Percentiles rank a stretch among this genome's conserved stretches.
phyloP scores from a whole-genome alignment of 352 stramenopile species.

The Blastocystis sp. region DNA sequence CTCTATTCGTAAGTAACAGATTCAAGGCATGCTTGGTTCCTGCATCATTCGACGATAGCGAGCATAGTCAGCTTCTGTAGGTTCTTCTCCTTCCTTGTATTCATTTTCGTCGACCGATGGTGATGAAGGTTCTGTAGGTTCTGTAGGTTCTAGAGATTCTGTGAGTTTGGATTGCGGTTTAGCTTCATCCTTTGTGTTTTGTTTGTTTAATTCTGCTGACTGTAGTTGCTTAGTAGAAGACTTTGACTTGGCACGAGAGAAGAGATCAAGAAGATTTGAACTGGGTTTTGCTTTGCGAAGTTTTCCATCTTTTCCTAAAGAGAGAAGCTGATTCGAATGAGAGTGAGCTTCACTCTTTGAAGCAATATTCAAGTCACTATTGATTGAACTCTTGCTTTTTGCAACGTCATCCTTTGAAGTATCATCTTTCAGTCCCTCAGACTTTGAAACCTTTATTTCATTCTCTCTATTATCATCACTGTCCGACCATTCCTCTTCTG shows the following conservation, averaged over 20 bases:
- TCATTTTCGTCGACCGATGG: conserved; percentile 12
- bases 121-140: background rate
- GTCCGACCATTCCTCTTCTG: background rate
- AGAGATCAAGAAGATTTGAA: background rate
- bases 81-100: background rate
- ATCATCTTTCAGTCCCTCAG: background rate
- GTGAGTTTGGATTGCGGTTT: background rate
- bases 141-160: background rate
- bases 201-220: background rate
- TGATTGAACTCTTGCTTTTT: background rate
- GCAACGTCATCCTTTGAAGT: background rate
- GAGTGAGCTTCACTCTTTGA: background rate
- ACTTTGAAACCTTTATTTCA: background rate
- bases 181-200: background rate
- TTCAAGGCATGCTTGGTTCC: background rate
- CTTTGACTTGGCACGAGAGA: background rate
- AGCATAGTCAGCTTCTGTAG: conserved; percentile 18
- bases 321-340: background rate
- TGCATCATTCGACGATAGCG: conserved; percentile 42
- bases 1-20: background rate
- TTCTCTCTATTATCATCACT: background rate
- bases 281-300: background rate
- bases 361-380: no score
- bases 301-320: background rate
- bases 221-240: background rate